Evolutionary conservation across 2,329 filamentous ascomycete species (phyloP).

Genomic region (Blumeriella jaapii): DNA sequence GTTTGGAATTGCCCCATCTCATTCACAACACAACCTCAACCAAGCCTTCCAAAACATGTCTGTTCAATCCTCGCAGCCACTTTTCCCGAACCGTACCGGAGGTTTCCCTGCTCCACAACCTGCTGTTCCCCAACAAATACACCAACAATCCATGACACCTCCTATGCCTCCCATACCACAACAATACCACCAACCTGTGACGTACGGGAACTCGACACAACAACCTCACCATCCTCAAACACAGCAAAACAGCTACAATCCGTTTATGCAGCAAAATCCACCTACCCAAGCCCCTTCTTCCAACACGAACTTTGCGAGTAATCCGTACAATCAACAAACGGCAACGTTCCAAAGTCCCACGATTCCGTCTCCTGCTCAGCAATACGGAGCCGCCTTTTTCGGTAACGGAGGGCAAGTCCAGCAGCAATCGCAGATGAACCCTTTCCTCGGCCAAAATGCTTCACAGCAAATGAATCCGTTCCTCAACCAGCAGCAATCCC

Average conservation of each 20-base stretch:
- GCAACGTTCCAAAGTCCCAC: slow-evolving; percentile 21
- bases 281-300: slow-evolving; percentile 12
- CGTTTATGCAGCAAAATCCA: slow-evolving; percentile 24
- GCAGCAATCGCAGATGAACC: slow-evolving; percentile 18
- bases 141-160: slow-evolving; percentile 28
- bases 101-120: slow-evolving; percentile 35
- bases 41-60: slow-evolving; percentile 68
- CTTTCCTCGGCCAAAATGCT: slow-evolving; percentile 15
- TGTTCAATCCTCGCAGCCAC: slow-evolving; percentile 44
- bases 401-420: slow-evolving; percentile 12
- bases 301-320: slow-evolving; percentile 28
- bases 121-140: slow-evolving; percentile 29
- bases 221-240: slow-evolving; percentile 16
- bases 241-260: slow-evolving; percentile 23
- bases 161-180: slow-evolving; percentile 25
- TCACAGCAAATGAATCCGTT: slow-evolving; percentile 12
- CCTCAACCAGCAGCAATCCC: slow-evolving; percentile 3
- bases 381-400: slow-evolving; percentile 19
- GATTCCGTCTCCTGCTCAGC: slow-evolving; percentile 28
- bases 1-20: slow-evolving; percentile 41
- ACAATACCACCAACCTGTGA: slow-evolving; percentile 22
- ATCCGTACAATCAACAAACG: slow-evolving; percentile 30
- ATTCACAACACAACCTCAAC: slow-evolving; percentile 33
- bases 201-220: slow-evolving; percentile 22
- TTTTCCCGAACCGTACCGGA: slow-evolving; percentile 69